phyloP scores from a whole-genome alignment of 768 basidiomycete species.

The Guyanaporus albipodus region DNA sequence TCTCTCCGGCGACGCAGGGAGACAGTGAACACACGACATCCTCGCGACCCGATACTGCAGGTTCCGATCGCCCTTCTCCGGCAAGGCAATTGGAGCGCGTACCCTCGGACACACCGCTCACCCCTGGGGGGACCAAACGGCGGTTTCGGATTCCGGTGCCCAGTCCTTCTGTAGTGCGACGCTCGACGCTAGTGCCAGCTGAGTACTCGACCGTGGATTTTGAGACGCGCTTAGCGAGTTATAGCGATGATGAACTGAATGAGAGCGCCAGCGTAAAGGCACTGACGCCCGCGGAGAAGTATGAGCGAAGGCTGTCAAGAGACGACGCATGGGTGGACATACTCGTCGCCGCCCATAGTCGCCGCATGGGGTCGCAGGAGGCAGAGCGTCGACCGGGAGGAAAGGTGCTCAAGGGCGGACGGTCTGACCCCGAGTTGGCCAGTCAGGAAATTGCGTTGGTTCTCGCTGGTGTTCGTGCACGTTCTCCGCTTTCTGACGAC shows the following conservation, averaged over 20 bases:
- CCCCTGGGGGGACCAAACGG: conserved; percentile 32
- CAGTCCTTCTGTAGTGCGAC: conserved; percentile 49
- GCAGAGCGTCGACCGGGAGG: conserved; percentile 34
- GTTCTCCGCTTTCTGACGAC: conserved; percentile 38
- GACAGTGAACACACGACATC: conserved; percentile 30
- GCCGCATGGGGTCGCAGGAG: conserved; percentile 56
- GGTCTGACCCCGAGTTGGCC: conserved; percentile 64
- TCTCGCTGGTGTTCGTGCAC: conserved; percentile 50
- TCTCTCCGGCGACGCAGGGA: conserved; percentile 23
- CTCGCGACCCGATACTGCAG: conserved; percentile 24
- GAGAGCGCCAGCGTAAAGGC: conserved; percentile 39
- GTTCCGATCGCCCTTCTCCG: conserved; percentile 14
- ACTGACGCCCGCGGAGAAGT: conserved; percentile 38
- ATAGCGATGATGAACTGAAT: conserved; percentile 44
- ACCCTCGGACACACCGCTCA: conserved; percentile 27
- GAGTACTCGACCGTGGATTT: conserved; percentile 82
- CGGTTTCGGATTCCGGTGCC: conserved; percentile 62
- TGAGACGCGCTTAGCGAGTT: conserved; percentile 73
- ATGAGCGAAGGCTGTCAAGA: conserved; percentile 42
- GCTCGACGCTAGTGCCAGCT: conserved; percentile 55
- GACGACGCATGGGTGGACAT: conserved; percentile 91
- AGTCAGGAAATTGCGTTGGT: conserved; percentile 72
- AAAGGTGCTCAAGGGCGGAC: conserved; percentile 33
- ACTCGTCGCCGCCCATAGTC: conserved; percentile 55
- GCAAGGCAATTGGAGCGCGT: conserved; percentile 24